Evolutionary conservation across 2,329 filamentous ascomycete genomes (phyloP).

Genomic region (Didymella exigua): DNA sequence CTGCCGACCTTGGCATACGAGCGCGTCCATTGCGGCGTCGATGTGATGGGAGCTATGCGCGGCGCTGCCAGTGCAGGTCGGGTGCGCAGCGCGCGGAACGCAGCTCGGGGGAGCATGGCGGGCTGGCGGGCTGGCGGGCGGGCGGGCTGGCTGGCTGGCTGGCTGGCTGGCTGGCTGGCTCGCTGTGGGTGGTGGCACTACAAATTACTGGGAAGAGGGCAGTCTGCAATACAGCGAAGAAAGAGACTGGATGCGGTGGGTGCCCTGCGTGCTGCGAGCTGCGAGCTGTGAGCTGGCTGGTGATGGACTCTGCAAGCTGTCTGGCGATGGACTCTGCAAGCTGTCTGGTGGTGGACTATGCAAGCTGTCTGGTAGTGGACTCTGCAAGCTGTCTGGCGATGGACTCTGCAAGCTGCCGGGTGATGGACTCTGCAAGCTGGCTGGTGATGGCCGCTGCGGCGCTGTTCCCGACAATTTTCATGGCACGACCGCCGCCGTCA

Average conservation of each 20-base stretch:
- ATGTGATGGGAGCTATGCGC: slow-evolving; percentile 35
- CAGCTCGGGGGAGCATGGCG: slow-evolving; percentile 46
- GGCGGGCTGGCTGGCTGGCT: too few relatives aligned
- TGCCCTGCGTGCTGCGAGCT: neutral
- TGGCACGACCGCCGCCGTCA: neutral
- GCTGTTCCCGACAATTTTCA: slow-evolving; percentile 3
- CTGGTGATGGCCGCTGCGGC: neutral
- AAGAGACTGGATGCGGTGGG: neutral
- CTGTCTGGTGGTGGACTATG: too few relatives aligned
- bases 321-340: too few relatives aligned
- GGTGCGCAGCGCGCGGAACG: slow-evolving; percentile 41
- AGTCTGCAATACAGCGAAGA: neutral
- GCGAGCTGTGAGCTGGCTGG: too few relatives aligned
- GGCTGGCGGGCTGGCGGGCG: too few relatives aligned
- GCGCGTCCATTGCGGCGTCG: slow-evolving; percentile 37
- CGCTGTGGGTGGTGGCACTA: neutral
- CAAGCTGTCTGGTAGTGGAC: too few relatives aligned
- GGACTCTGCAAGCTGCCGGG: too few relatives aligned
- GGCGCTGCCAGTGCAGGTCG: slow-evolving; percentile 34
- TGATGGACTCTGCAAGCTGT: too few relatives aligned
- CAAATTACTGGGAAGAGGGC: neutral
- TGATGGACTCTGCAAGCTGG: too few relatives aligned
- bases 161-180: too few relatives aligned
- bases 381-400: too few relatives aligned
- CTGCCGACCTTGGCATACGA: slow-evolving; percentile 27